Evolutionary conservation across 371 early-diverging fungal genomes (phyloP).

Genomic region (Coelomomyces lativittatus): DNA sequence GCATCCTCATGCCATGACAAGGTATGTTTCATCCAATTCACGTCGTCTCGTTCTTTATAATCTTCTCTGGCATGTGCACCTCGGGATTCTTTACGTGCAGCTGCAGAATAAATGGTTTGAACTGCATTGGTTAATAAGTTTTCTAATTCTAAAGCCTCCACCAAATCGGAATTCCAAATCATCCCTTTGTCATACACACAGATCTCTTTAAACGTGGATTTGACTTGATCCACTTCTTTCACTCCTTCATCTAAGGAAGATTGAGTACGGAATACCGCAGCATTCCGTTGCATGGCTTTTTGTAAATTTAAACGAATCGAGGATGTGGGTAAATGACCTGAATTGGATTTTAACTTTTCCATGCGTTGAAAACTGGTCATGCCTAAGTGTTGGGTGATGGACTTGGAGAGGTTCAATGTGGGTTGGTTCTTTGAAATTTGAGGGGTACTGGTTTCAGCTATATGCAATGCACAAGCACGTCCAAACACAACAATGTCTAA

Average conservation of each 20-base stretch:
- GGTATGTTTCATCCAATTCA: slow-evolving; percentile 95
- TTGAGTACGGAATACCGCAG: slow-evolving; percentile 92
- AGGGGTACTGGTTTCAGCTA: slow-evolving; percentile 69
- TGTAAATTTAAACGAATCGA: slow-evolving; percentile 84
- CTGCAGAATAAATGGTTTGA: slow-evolving; percentile 90
- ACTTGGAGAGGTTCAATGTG: too few relatives aligned
- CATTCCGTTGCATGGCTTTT: slow-evolving; percentile 90
- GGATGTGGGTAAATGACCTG: slow-evolving; percentile 63
- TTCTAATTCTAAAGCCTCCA: slow-evolving; percentile 88
- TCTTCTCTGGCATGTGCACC: slow-evolving; percentile 97
- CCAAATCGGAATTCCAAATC: slow-evolving; percentile 94
- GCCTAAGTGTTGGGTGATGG: too few relatives aligned
- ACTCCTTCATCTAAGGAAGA: slow-evolving; percentile 69
- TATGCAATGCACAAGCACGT: slow-evolving; percentile 80
- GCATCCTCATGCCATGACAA: slow-evolving; percentile 76
- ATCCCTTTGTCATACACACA: slow-evolving; percentile 75
- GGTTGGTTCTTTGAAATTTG: slow-evolving; percentile 62
- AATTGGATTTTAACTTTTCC: slow-evolving; percentile 70
- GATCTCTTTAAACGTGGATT: slow-evolving; percentile 57
- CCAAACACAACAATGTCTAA: slow-evolving; percentile 45
- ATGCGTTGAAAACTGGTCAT: slow-evolving; percentile 70
- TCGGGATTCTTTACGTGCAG: slow-evolving; percentile 85
- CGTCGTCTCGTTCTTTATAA: slow-evolving; percentile 70
- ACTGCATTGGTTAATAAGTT: slow-evolving; percentile 88
- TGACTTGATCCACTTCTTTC: slow-evolving; percentile 66